These are phyloP conservation scores for Phytopythium mirpurense DNA, from an alignment of 352 stramenopile genomes.

Conservation along the genomic window DNA sequence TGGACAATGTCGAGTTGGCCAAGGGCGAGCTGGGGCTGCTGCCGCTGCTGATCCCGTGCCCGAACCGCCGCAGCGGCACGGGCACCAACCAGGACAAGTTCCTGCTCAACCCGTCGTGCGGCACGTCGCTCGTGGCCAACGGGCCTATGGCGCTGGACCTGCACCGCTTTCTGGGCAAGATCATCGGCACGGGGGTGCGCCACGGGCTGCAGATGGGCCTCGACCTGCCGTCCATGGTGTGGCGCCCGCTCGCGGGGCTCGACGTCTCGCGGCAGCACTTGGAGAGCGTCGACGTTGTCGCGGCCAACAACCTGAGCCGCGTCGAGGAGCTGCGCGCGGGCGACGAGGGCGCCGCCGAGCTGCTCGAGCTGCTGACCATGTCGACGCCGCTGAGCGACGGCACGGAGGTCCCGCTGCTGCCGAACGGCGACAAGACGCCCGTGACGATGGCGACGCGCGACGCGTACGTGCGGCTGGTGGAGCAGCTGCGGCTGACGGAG, in stretches of 20 bases:
- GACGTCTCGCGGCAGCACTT: slow-evolving; percentile 73
- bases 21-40: slow-evolving; percentile 86
- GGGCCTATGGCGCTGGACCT: slow-evolving; percentile 91
- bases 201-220: slow-evolving; percentile 95
- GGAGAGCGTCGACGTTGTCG: slow-evolving; percentile 73
- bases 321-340: slow-evolving; percentile 49
- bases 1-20: slow-evolving; percentile 83
- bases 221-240: slow-evolving; percentile 85
- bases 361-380: slow-evolving; percentile 70
- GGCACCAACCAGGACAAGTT: slow-evolving; percentile 93
- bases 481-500: slow-evolving; percentile 69
- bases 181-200: slow-evolving; percentile 94
- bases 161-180: slow-evolving; percentile 94
- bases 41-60: slow-evolving; percentile 84
- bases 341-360: slow-evolving; percentile 32
- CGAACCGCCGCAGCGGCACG: slow-evolving; percentile 80
- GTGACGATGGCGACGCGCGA: slow-evolving; percentile 60
- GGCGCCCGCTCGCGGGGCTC: slow-evolving; percentile 77
- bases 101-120: slow-evolving; percentile 80
- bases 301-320: slow-evolving; percentile 56
- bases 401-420: slow-evolving; percentile 57
- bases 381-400: slow-evolving; percentile 80
- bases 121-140: slow-evolving; percentile 75
- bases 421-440: slow-evolving; percentile 61
- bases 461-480: slow-evolving; percentile 60